Conservation (phyloP, 768 basidiomycete species). For the Auriscalpium orientale region DNA sequence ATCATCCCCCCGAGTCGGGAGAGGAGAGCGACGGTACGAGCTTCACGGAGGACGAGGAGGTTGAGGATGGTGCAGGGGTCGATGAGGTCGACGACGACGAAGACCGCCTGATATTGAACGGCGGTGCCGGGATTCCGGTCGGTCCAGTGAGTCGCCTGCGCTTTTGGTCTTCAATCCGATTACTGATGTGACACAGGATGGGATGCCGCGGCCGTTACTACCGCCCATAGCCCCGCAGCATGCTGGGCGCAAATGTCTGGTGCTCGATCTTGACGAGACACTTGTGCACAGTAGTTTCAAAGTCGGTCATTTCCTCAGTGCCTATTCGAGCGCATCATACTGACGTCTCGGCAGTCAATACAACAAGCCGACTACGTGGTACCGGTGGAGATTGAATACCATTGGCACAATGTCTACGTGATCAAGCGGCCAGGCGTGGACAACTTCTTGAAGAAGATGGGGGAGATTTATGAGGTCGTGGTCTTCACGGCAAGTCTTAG, state of each 20-base stretch:
- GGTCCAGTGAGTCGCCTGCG: slow-evolving; percentile 66
- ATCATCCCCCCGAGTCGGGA: slow-evolving; percentile 36
- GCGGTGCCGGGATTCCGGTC: slow-evolving; percentile 91
- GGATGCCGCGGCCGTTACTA: slow-evolving; percentile 77
- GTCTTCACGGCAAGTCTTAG: slow-evolving; percentile 97
- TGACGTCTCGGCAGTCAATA: slow-evolving; percentile 57
- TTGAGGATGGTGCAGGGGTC: slow-evolving; percentile 42
- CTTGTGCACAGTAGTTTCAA: slow-evolving; percentile 98
- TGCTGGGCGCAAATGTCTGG: slow-evolving; percentile 87
- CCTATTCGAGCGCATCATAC: not conserved
- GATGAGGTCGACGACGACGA: slow-evolving; percentile 83
- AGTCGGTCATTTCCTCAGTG: slow-evolving; percentile 35
- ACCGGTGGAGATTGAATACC: slow-evolving; percentile 97
- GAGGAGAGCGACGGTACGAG: slow-evolving; percentile 56
- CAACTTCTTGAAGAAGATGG: slow-evolving; percentile 95
- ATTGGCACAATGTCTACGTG: slow-evolving; percentile 98
- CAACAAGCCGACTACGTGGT: slow-evolving; percentile 95
- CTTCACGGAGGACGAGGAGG: slow-evolving; percentile 63
- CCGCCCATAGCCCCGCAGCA: slow-evolving; percentile 78
- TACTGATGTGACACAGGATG: slow-evolving; percentile 50
- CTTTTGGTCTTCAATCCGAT: not conserved
- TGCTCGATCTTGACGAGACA: slow-evolving; percentile 96
- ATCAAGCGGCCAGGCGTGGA: slow-evolving; percentile 98
- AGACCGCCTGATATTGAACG: slow-evolving; percentile 79
- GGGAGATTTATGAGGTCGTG: slow-evolving; percentile 95